Percentiles rank a stretch among this genome's conserved stretches.
These are phyloP conservation scores for Neurospora sp. DNA, from an alignment of 495 filamentous ascomycete genomes.

Conservation along the genomic window DNA sequence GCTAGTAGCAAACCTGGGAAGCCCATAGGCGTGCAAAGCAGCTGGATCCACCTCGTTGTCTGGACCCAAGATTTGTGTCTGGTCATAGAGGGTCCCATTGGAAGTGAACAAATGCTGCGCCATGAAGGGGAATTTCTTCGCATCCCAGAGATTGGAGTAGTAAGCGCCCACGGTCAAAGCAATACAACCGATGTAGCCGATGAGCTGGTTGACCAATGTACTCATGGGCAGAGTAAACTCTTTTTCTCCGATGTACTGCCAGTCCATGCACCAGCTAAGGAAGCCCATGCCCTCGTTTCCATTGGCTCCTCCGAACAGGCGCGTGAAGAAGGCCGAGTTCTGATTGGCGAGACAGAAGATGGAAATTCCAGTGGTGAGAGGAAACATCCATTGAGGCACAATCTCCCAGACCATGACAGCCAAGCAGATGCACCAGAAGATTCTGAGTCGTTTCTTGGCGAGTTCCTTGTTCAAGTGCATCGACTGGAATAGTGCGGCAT, in stretches of 20 bases:
- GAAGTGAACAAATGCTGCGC: slow-evolving; percentile 29
- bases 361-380: slow-evolving; percentile 39
- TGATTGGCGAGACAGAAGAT: slow-evolving; percentile 45
- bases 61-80: slow-evolving; percentile 22
- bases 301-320: slow-evolving; percentile 42
- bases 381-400: slow-evolving; percentile 43
- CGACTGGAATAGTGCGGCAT: slow-evolving; percentile 29
- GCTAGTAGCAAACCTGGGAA: slow-evolving; percentile 31
- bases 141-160: slow-evolving; percentile 39
- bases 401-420: slow-evolving; percentile 36
- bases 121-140: slow-evolving; percentile 39
- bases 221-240: slow-evolving; percentile 24
- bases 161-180: slow-evolving; percentile 26
- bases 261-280: slow-evolving; percentile 38
- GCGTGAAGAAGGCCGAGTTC: slow-evolving; percentile 42
- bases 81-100: slow-evolving; percentile 48
- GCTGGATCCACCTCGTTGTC: slow-evolving; percentile 24
- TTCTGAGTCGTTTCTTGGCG: slow-evolving; percentile 20
- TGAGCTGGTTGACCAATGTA: slow-evolving; percentile 27
- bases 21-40: slow-evolving; percentile 21
- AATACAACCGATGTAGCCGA: slow-evolving; percentile 32
- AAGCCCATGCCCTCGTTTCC: slow-evolving; percentile 40
- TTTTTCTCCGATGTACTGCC: slow-evolving; percentile 38
- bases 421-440: slow-evolving; percentile 28
- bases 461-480: slow-evolving; percentile 24